Conservation (phyloP, 768 basidiomycete genomes). For the Russula virescens region DNA sequence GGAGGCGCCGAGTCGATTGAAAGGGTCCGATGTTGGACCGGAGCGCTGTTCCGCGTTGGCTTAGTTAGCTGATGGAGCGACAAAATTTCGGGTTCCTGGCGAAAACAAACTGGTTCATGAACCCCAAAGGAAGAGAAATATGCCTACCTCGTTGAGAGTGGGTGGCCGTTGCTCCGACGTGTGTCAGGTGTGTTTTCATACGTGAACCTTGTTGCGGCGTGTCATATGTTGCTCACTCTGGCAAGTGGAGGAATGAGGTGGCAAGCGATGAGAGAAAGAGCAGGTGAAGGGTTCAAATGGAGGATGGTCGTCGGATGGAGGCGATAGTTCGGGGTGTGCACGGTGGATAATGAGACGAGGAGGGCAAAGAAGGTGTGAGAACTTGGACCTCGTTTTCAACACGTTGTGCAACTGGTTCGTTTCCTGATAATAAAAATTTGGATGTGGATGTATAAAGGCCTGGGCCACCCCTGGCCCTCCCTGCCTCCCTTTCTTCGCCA, state of each 20-base stretch:
- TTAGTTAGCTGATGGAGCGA: not conserved
- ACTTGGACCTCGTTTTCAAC: conserved; percentile 16
- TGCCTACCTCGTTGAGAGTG: not conserved
- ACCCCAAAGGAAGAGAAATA: not conserved
- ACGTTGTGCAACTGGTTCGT: conserved; percentile 14
- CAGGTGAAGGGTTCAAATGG: not conserved
- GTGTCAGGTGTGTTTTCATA: conserved; percentile 10
- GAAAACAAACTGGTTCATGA: not conserved
- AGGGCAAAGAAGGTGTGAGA: not conserved
- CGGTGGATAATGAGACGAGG: not conserved
- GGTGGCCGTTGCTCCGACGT: not conserved
- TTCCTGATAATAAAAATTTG: not conserved
- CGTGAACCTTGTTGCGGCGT: not conserved
- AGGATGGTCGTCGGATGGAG: not conserved
- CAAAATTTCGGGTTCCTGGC: not conserved
- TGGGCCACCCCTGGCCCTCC: conserved; percentile 17
- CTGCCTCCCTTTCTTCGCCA: conserved; percentile 20
- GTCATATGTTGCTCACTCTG: not conserved
- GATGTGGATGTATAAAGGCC: conserved; percentile 15
- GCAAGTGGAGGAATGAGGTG: not conserved
- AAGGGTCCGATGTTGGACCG: not conserved
- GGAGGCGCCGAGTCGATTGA: conserved; percentile 7
- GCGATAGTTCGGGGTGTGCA: not conserved
- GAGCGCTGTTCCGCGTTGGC: not conserved
- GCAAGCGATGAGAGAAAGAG: not conserved